Percentiles rank a stretch among this genome's conserved stretches.
phyloP scores from a whole-genome alignment of 169 alveolate species.

The Eimeria necatrix region DNA sequence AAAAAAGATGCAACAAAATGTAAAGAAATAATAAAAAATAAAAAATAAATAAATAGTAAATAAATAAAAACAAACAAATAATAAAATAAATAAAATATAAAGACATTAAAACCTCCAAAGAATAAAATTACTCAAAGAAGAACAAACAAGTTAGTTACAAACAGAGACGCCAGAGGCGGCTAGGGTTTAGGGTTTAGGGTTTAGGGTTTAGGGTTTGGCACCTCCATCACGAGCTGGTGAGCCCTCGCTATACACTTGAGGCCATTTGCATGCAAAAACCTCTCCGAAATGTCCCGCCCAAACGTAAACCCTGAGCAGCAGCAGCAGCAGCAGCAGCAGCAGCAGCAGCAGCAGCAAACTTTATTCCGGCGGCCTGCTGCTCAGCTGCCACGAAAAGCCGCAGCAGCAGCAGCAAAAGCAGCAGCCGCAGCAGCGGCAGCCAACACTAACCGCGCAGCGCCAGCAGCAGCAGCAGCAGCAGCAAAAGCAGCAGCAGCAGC shows the following conservation, averaged over 20 bases:
- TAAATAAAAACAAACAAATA: too few species aligned
- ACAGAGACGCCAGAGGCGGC: not conserved
- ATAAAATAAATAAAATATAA: too few species aligned
- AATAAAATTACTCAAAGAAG: not conserved
- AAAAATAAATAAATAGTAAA: too few species aligned
- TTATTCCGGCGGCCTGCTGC: too few species aligned
- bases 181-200: not conserved
- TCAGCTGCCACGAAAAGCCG: not conserved
- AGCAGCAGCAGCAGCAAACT: too few species aligned
- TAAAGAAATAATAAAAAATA: too few species aligned
- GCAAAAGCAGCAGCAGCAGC: too few species aligned
- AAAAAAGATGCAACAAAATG: too few species aligned
- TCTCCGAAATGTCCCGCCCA: constrained; percentile 98
- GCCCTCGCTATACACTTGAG: constrained; percentile 99
- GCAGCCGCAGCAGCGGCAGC: too few species aligned
- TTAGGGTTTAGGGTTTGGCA: not conserved
- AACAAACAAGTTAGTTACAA: not conserved
- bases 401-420: too few species aligned
- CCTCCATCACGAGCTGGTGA: constrained; percentile 99
- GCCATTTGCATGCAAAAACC: constrained; percentile 97
- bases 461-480: constrained; percentile 29
- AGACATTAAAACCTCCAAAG: not conserved
- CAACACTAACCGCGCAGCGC: not conserved
- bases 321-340: not conserved
- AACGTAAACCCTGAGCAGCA: too few species aligned